These are phyloP conservation scores for Selaginella tamariscina DNA, from an alignment of 75 land plant species.

Conservation along the genomic window DNA sequence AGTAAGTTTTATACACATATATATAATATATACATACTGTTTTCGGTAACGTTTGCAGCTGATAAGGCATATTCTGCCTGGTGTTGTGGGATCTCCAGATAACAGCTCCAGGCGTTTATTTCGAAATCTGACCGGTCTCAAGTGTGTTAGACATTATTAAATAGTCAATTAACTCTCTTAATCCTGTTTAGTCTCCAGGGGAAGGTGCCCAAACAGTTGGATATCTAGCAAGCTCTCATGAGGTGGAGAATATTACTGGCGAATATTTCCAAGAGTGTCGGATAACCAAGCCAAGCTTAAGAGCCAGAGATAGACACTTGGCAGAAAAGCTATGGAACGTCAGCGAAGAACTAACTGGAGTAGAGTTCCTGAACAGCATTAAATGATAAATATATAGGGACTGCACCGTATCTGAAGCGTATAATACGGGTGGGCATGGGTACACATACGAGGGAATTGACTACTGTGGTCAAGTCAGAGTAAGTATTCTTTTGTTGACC, in stretches of 20 bases:
- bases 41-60: slow-evolving; percentile 14
- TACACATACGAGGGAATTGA: too few species aligned
- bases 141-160: slow-evolving; percentile 9
- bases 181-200: slow-evolving; percentile 22
- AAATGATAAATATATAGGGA: too few species aligned
- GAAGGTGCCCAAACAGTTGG: slow-evolving; percentile 29
- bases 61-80: slow-evolving; percentile 23
- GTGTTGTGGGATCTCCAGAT: slow-evolving; percentile 11
- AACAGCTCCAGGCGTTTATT: not conserved
- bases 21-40: not conserved
- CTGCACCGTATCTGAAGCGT: too few species aligned
- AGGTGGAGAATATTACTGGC: slow-evolving; percentile 27
- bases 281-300: slow-evolving; percentile 19
- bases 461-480: too few species aligned
- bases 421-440: too few species aligned
- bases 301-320: slow-evolving; percentile 18
- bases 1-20: not conserved
- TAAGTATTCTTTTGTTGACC: too few species aligned
- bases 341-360: slow-evolving; percentile 24
- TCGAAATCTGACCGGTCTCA: slow-evolving; percentile 19
- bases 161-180: not conserved
- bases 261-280: slow-evolving; percentile 24
- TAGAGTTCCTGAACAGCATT: too few species aligned
- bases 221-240: slow-evolving; percentile 20
- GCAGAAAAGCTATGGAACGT: slow-evolving; percentile 25